A percentile compares a stretch with the other conserved stretches of the same genome.
phyloP scores from a whole-genome alignment of 495 filamentous ascomycete species.

The Oleoguttula mirabilis region DNA sequence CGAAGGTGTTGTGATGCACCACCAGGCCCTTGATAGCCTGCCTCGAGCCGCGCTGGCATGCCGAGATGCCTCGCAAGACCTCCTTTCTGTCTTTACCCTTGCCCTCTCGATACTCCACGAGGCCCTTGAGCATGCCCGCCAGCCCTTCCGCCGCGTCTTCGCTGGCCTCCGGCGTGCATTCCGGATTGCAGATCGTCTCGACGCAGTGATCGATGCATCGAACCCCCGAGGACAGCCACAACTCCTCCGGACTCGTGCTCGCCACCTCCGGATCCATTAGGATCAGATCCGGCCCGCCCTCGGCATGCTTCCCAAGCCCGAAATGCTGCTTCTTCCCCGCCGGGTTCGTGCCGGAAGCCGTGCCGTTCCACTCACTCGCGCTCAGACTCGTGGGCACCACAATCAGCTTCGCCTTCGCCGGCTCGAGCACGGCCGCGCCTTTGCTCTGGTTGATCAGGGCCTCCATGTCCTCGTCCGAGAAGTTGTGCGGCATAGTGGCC shows the following conservation, averaged over 20 bases:
- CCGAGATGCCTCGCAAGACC: slow-evolving; percentile 12
- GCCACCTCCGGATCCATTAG: slow-evolving; percentile 47
- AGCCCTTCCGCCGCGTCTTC: slow-evolving; percentile 34
- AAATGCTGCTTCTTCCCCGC: slow-evolving; percentile 40
- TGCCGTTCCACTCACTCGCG: slow-evolving; percentile 46
- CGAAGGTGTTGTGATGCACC: slow-evolving; percentile 38
- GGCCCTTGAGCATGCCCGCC: slow-evolving; percentile 35
- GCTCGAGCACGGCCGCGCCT: slow-evolving; percentile 2
- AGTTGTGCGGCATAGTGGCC: slow-evolving; percentile 3
- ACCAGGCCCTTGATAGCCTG: slow-evolving; percentile 43
- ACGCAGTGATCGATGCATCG: slow-evolving; percentile 54
- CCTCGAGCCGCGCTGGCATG: slow-evolving; percentile 41
- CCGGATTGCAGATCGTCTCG: slow-evolving; percentile 41
- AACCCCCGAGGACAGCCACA: slow-evolving; percentile 51
- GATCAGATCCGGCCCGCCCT: slow-evolving; percentile 40
- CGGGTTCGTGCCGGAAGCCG: slow-evolving; percentile 46
- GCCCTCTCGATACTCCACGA: slow-evolving; percentile 17
- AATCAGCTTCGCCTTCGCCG: slow-evolving; percentile 30
- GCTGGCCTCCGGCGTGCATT: slow-evolving; percentile 23
- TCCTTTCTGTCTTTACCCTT: slow-evolving; percentile 1
- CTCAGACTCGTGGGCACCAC: slow-evolving; percentile 51
- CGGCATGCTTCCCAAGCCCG: slow-evolving; percentile 32
- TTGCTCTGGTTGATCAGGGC: slow-evolving; percentile 10
- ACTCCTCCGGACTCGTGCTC: slow-evolving; percentile 40
- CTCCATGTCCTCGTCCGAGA: slow-evolving; percentile 13